A percentile compares a stretch with the other conserved stretches of the same genome.
These are phyloP conservation scores for Phaeotremella skinneri DNA, from an alignment of 768 basidiomycete genomes.

Conservation along the genomic window DNA sequence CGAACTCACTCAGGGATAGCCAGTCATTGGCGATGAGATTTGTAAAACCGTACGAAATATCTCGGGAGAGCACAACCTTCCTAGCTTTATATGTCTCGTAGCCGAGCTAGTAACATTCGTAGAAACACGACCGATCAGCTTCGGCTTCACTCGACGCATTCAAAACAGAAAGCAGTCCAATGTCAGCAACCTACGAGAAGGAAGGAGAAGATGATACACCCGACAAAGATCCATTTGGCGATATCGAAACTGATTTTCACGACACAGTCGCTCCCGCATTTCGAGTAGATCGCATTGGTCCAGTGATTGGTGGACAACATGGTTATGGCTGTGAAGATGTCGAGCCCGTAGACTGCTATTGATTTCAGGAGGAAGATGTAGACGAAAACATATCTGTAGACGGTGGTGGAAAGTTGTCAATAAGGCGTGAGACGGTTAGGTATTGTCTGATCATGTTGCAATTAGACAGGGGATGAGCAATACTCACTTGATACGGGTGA, in stretches of 20 bases:
- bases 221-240: conserved; percentile 95
- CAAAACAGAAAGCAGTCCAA: background rate
- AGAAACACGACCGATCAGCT: background rate
- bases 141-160: background rate
- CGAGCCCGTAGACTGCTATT: conserved; percentile 92
- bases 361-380: conserved; percentile 93
- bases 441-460: background rate
- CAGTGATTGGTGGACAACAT: conserved; percentile 88
- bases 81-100: conserved; percentile 91
- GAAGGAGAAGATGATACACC: conserved; percentile 98
- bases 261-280: conserved; percentile 71
- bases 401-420: background rate
- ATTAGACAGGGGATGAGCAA: background rate
- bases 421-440: background rate
- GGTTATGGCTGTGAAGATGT: conserved; percentile 95
- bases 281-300: conserved; percentile 85
- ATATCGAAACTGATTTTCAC: conserved; percentile 76
- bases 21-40: conserved; percentile 96
- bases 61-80: conserved; percentile 89
- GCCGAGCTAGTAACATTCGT: conserved; percentile 65
- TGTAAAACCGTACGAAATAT: conserved; percentile 97
- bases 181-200: conserved; percentile 66
- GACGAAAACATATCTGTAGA: conserved; percentile 78
- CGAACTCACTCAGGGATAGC: conserved; percentile 81
- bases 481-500: conserved; percentile 79